These are phyloP conservation scores for Aspergillus pseudotamarii DNA, from an alignment of 2,329 filamentous ascomycete genomes.

Conservation along the genomic window DNA sequence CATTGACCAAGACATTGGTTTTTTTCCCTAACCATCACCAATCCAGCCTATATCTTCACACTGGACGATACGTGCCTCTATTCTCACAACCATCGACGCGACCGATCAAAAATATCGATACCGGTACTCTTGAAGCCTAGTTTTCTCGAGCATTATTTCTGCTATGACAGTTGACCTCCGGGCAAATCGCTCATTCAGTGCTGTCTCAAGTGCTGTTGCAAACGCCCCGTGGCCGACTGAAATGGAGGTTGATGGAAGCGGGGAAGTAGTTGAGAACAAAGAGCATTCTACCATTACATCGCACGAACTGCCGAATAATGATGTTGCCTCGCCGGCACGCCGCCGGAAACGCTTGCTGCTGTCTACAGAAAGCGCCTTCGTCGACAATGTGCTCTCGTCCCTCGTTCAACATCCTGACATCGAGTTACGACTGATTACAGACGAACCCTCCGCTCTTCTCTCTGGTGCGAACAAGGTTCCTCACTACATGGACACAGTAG, in stretches of 20 bases:
- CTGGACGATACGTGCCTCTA: neutral
- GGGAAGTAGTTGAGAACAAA: constrained; percentile 19
- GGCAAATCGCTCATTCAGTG: constrained; percentile 6
- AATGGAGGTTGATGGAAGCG: constrained; percentile 32
- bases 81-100: neutral
- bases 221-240: constrained; percentile 22
- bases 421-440: constrained; percentile 46
- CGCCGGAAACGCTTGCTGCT: constrained; percentile 26
- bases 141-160: neutral
- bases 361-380: constrained; percentile 43
- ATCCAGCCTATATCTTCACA: neutral
- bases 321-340: constrained; percentile 1
- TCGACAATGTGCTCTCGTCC: constrained; percentile 41
- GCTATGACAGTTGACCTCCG: constrained; percentile 18
- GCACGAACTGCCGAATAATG: constrained; percentile 8
- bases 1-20: neutral
- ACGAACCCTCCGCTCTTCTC: constrained; percentile 40
- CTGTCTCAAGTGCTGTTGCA: constrained; percentile 7
- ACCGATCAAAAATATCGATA: neutral
- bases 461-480: constrained; percentile 42
- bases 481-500: constrained; percentile 45
- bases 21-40: neutral
- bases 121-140: neutral
- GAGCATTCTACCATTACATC: constrained; percentile 3
- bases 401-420: constrained; percentile 42